Conservation (phyloP, 768 basidiomycete genomes). For the Boletus rubescentipes region DNA sequence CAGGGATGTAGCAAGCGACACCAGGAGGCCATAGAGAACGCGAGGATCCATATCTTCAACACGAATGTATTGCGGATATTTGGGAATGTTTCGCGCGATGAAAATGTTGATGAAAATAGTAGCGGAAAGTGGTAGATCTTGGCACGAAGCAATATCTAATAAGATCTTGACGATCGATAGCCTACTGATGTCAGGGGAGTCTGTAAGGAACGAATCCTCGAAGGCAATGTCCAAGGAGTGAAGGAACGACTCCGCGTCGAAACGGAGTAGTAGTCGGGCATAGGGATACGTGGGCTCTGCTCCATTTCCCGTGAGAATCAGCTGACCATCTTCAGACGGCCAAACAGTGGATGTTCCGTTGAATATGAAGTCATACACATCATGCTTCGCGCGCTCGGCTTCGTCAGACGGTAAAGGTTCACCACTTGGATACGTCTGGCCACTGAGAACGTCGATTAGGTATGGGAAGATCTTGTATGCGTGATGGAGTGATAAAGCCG, state of each 20-base stretch:
- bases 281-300: slow-evolving; percentile 89
- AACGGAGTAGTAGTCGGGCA: slow-evolving; percentile 74
- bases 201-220: slow-evolving; percentile 88
- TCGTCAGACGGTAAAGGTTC: slow-evolving; percentile 66
- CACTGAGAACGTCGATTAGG: slow-evolving; percentile 75
- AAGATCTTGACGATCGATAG: slow-evolving; percentile 82
- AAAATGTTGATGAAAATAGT: slow-evolving; percentile 91
- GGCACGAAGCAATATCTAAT: slow-evolving; percentile 66
- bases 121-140: slow-evolving; percentile 57
- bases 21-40: slow-evolving; percentile 71
- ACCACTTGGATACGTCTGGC: slow-evolving; percentile 84
- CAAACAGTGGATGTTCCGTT: slow-evolving; percentile 75
- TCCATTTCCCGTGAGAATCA: slow-evolving; percentile 73
- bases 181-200: slow-evolving; percentile 63
- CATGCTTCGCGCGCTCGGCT: slow-evolving; percentile 64
- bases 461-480: slow-evolving; percentile 94
- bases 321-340: slow-evolving; percentile 73
- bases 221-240: slow-evolving; percentile 94
- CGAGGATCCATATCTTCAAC: slow-evolving; percentile 51
- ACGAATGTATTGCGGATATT: slow-evolving; percentile 83
- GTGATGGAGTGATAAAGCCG: slow-evolving; percentile 46
- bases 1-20: slow-evolving; percentile 70
- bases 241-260: slow-evolving; percentile 92
- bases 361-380: slow-evolving; percentile 83
- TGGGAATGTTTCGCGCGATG: slow-evolving; percentile 93